Percentiles rank a stretch among this genome's conserved stretches.
phyloP scores from a whole-genome alignment of 495 filamentous ascomycete species.

The Talaromyces stipitatus region DNA sequence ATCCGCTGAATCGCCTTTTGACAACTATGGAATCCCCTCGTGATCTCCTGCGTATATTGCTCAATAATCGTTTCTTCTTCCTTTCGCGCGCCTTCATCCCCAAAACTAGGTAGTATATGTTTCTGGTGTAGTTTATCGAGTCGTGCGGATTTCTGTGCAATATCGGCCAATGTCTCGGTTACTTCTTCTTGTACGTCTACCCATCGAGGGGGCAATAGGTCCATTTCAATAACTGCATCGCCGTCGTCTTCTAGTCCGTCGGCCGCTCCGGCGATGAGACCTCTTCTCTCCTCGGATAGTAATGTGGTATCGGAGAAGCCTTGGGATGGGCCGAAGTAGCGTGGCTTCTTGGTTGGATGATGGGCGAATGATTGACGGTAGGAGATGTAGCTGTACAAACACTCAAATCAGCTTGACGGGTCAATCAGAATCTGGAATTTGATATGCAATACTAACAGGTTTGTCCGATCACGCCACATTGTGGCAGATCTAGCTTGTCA shows the following conservation, averaged over 20 bases:
- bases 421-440: constrained; percentile 7
- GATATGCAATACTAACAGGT: constrained; percentile 58
- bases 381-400: constrained; percentile 73
- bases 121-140: constrained; percentile 94
- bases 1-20: constrained; percentile 81
- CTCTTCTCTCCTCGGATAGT: constrained; percentile 70
- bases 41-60: constrained; percentile 81
- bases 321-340: constrained; percentile 60
- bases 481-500: constrained; percentile 26
- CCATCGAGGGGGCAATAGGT: constrained; percentile 91
- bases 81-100: constrained; percentile 81
- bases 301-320: constrained; percentile 53
- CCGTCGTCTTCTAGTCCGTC: constrained; percentile 78
- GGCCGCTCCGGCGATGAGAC: constrained; percentile 62
- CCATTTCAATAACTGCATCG: constrained; percentile 97
- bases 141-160: constrained; percentile 72
- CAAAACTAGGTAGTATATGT: constrained; percentile 92
- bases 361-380: constrained; percentile 98
- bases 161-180: constrained; percentile 68
- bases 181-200: constrained; percentile 93
- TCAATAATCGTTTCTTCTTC: constrained; percentile 86
- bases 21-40: constrained; percentile 79
- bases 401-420: constrained; percentile 7
- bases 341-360: constrained; percentile 79
- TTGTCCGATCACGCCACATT: constrained; percentile 98